Conservation (phyloP, 768 basidiomycete species). For the Suillus subaureus region DNA sequence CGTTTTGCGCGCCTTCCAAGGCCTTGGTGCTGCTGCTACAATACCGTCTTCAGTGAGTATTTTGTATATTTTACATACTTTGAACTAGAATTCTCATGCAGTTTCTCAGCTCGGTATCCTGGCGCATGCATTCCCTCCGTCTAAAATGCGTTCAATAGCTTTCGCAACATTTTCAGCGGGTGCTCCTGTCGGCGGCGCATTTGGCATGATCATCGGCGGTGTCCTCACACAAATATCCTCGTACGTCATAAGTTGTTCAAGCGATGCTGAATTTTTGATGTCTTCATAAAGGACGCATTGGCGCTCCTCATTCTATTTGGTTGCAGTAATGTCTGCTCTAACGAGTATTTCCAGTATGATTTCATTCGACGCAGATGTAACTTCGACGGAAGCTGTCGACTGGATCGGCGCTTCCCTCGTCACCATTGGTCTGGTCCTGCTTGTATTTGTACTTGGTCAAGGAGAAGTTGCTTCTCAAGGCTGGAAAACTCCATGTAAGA, state of each 20-base stretch:
- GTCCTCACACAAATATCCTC: conserved; percentile 56
- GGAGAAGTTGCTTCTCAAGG: conserved; percentile 57
- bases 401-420: conserved; percentile 75
- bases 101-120: conserved; percentile 70
- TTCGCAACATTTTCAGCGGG: conserved; percentile 87
- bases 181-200: conserved; percentile 75
- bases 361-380: conserved; percentile 60
- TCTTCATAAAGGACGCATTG: conserved; percentile 45
- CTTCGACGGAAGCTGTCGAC: conserved; percentile 52
- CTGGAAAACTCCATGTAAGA: conserved; percentile 62
- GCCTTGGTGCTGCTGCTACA: conserved; percentile 76
- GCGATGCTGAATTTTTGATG: conserved; percentile 1
- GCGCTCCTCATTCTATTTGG: conserved; percentile 67
- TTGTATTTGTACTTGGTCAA: conserved; percentile 75
- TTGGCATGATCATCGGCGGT: conserved; percentile 76
- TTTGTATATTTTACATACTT: not conserved
- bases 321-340: conserved; percentile 55
- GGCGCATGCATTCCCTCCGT: conserved; percentile 74
- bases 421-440: conserved; percentile 66
- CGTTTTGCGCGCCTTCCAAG: conserved; percentile 76
- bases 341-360: conserved; percentile 54
- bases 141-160: conserved; percentile 67
- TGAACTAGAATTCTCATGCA: conserved; percentile 8
- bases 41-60: conserved; percentile 67
- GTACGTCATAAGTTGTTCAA: conserved; percentile 25